Evolutionary conservation across 805 yeast species (phyloP).

Genomic region (Ogataea henricii): DNA sequence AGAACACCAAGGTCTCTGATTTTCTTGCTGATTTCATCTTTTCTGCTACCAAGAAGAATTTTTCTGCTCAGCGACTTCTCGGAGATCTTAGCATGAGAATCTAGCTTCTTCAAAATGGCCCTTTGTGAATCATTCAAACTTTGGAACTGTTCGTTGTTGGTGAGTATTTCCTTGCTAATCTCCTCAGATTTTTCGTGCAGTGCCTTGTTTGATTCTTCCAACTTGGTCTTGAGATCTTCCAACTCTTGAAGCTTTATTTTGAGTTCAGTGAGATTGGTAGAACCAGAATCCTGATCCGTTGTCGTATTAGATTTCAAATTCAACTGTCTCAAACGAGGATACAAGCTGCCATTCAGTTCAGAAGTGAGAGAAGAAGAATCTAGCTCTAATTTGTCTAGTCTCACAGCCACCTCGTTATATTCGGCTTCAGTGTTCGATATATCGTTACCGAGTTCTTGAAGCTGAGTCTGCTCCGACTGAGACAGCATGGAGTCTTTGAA

Average conservation of each 20-base stretch:
- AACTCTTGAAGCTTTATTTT: constrained; percentile 21
- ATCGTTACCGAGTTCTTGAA: constrained; percentile 38
- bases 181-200: constrained; percentile 34
- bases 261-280: constrained; percentile 18
- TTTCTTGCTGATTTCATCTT: constrained; percentile 70
- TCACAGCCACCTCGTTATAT: constrained; percentile 42
- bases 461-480: constrained; percentile 45
- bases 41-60: constrained; percentile 56
- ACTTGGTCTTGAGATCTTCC: constrained; percentile 14
- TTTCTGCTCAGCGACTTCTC: constrained; percentile 68
- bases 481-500: constrained; percentile 55
- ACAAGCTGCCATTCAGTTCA: constrained; percentile 58
- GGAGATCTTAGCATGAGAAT: constrained; percentile 58
- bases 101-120: constrained; percentile 54
- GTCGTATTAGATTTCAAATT: constrained; percentile 12
- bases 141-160: constrained; percentile 42
- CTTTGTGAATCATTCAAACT: constrained; percentile 61
- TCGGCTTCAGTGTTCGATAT: constrained; percentile 42
- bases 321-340: constrained; percentile 52
- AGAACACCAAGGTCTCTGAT: constrained; percentile 85
- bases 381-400: constrained; percentile 48
- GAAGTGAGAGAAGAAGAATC: constrained; percentile 49
- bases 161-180: constrained; percentile 34
- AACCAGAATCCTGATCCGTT: constrained; percentile 10
- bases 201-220: constrained; percentile 33